Evolutionary conservation across 495 filamentous ascomycete genomes (phyloP), one percentile per base, ranked within the genome.

Genomic region (Monascus purpureus): DNA sequence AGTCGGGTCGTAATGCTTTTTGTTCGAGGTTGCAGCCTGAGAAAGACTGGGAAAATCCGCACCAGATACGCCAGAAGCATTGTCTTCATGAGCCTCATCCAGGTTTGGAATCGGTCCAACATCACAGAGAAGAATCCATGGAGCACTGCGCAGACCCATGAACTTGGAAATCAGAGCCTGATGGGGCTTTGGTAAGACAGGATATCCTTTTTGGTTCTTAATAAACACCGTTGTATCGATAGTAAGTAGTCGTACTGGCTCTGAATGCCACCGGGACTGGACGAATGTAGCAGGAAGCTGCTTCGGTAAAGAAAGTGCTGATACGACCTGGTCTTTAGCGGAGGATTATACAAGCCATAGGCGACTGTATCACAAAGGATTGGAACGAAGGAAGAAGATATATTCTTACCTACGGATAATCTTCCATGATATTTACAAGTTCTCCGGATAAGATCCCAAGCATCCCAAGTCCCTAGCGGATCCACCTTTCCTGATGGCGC

Each of bases 231-330:
- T 65, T 4, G 64, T 59, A 14, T 72, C 61, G 17, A 94, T 63
- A 1, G 73, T 72, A 1, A 99, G 61, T 32, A 92, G 67, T 33
- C 85, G 81, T 2, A 96, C 62, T 13, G 90, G 87, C 41, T 99
- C 90, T 1, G 82, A 78, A 55, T 84, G 87, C 90, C 90, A 99
- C n/a, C 90, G 70, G 9, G 74, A 76, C 42, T 90, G 83, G 6
- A 94, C 63, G 14, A 67, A 58, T 23, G 71, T 61, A 14, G 76
- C 60, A 5, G 92, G 92, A 13, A 94, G 64, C 20, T 78, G 68
- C n/a, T 72, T 73, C 16, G 87, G 85, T 32, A 96, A 63, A 33
- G 66, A 64, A 8, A 97, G 63, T n/a, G 80, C 85, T 92, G 40
- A 25, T 9, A 15, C 20, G 5, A 22, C 4, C 20, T 4, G 4